A percentile compares a stretch with the other conserved stretches of the same genome.
Evolutionary conservation across 2,329 filamentous ascomycete species (phyloP).

Genomic region (Verticillium isaacii): DNA sequence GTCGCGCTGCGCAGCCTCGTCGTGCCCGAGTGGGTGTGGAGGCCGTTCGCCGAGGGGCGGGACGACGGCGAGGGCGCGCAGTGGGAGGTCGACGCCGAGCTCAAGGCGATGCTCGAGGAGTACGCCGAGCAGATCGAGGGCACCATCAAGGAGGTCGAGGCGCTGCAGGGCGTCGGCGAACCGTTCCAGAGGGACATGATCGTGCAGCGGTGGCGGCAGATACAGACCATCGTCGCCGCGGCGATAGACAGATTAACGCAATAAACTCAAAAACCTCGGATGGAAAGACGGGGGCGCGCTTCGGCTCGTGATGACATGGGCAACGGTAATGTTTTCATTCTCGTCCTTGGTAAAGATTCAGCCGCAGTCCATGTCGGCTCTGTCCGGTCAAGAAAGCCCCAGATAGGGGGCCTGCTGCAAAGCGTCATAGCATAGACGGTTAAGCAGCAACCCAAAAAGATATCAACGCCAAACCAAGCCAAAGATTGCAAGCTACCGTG

Average conservation of each 20-base stretch:
- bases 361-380: not conserved
- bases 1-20: slow-evolving; percentile 41
- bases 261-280: slow-evolving; percentile 4
- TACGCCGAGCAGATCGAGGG: slow-evolving; percentile 27
- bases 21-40: slow-evolving; percentile 34
- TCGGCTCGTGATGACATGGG: not conserved
- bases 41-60: slow-evolving; percentile 37
- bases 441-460: not conserved
- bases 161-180: slow-evolving; percentile 19
- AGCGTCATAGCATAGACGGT: not conserved
- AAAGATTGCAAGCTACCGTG: not conserved
- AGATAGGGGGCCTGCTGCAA: not conserved
- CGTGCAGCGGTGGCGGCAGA: slow-evolving; percentile 36
- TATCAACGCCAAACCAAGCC: not conserved
- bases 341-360: not conserved
- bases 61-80: slow-evolving; percentile 42
- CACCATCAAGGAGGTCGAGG: slow-evolving; percentile 22
- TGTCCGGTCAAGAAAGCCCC: not conserved
- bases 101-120: slow-evolving; percentile 31
- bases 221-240: slow-evolving; percentile 28
- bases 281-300: not conserved
- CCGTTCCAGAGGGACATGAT: slow-evolving; percentile 32
- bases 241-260: slow-evolving; percentile 23
- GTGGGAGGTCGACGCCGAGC: slow-evolving; percentile 25
- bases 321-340: not conserved